These are phyloP conservation scores for Pythium insidiosum DNA, from an alignment of 352 stramenopile species.

Conservation along the genomic window DNA sequence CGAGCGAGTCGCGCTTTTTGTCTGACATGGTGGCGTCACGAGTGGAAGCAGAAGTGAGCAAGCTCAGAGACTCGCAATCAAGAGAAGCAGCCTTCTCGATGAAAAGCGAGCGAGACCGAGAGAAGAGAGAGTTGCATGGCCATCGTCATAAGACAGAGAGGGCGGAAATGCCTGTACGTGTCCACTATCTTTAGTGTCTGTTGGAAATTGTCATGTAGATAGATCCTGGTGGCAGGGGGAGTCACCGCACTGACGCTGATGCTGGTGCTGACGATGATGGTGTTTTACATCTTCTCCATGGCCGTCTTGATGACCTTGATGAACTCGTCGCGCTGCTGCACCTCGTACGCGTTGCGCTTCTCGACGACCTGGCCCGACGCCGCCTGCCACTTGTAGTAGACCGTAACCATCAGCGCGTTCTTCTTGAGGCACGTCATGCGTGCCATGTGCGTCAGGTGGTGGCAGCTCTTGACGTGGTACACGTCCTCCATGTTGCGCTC, in stretches of 20 bases:
- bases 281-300: constrained; percentile 68
- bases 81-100: too few relatives aligned
- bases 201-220: background rate
- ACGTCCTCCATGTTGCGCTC: constrained; percentile 66
- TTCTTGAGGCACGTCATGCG: constrained; percentile 88
- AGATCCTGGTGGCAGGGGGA: too few relatives aligned
- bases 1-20: constrained; percentile 68
- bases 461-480: constrained; percentile 71
- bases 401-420: constrained; percentile 79
- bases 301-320: constrained; percentile 76
- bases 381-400: constrained; percentile 82
- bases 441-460: constrained; percentile 56
- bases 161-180: too few relatives aligned
- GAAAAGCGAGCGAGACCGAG: too few relatives aligned
- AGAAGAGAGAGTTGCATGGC: too few relatives aligned
- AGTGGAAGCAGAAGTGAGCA: too few relatives aligned
- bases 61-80: too few relatives aligned
- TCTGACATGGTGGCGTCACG: constrained; percentile 32
- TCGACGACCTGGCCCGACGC: constrained; percentile 31
- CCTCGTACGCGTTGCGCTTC: constrained; percentile 71
- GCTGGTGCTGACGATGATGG: background rate
- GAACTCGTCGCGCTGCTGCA: constrained; percentile 83
- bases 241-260: too few relatives aligned
- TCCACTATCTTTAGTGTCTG: background rate
- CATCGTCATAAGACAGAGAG: too few relatives aligned